Base-by-base conservation (phyloP, 2,329 filamentous ascomycete species). In the Colletotrichum phormii region DNA sequence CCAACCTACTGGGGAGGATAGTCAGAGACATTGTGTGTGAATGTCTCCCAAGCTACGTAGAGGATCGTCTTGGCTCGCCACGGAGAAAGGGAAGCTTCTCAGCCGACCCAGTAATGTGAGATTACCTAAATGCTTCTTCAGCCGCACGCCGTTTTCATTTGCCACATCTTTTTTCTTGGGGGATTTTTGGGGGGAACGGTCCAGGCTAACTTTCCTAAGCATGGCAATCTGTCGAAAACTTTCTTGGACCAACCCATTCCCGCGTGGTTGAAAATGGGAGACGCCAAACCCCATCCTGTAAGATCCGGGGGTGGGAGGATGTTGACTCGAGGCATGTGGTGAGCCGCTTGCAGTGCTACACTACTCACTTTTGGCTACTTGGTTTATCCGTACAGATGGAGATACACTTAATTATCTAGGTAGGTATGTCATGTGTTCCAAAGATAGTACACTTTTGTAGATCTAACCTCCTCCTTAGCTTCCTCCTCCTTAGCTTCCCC, bases 271-370 rank as follows among this genome's bases (percentile, higher is more conserved):
- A 22, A 22, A 29, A 31, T 49, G 37, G 37, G 37, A 37, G 42
- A 46, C 37, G 22, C 15, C 58, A 33, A 49, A n/a, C 31, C 26
- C 26, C 26, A 55, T 55, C 54, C 22, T 53, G 22, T 35, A 35
- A 11, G 61, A 37, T 13, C 15, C 26, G 46, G 61, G 29, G 11
- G 29, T 42, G 24, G 22, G 35, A 13, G 5, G 53, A 18, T 46
- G 18, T 46, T 12, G 66, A 57, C 24, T 63, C 51, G 35, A 46
- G 49, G 26, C 22, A 55, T 64, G 49, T 29, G 49, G 49, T 37
- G 63, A 67, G 57, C 68, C 63, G 68, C 63, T 71, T 62, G 68
- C 68, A 22, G 61, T 54, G 53, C 55, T 55, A 61, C 55, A 7
- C n/a, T 65, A 26, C 22, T 12, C 24, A 5, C 49, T 53, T 3